Evolutionary conservation across 495 filamentous ascomycete species (phyloP).

Genomic region (Podospora pseudopauciseta): DNA sequence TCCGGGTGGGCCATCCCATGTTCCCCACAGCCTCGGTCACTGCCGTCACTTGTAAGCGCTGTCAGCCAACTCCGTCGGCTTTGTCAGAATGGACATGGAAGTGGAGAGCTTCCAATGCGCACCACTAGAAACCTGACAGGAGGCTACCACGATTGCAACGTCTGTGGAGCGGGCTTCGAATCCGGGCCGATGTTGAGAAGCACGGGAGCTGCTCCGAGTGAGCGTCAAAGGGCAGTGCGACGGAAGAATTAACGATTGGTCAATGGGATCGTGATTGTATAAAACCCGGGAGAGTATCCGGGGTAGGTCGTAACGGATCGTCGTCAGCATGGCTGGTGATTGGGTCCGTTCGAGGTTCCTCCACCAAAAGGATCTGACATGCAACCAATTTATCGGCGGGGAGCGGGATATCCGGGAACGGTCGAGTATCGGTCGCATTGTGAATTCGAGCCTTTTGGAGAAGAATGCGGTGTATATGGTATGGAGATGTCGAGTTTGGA

Average conservation of each 20-base stretch:
- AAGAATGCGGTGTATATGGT: background rate
- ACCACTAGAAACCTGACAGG: background rate
- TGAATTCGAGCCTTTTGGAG: background rate
- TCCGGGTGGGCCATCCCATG: background rate
- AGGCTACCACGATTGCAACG: background rate
- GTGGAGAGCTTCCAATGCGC: background rate
- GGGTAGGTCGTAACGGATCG: background rate
- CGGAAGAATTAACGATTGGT: background rate
- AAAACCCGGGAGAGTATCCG: background rate
- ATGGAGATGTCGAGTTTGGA: background rate
- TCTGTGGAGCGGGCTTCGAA: background rate
- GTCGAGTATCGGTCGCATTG: background rate
- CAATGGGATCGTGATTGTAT: background rate
- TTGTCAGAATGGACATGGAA: background rate
- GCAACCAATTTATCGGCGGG: background rate
- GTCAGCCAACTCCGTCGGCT: background rate
- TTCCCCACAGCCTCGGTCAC: background rate
- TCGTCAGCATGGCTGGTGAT: background rate
- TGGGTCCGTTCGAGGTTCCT: background rate
- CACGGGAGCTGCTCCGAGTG: background rate
- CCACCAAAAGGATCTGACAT: background rate
- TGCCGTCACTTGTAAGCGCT: background rate
- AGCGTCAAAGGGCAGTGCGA: background rate
- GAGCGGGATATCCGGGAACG: background rate
- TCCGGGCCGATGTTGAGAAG: background rate